Base-by-base conservation (phyloP, 1,139 yeast genomes). In the Hyphopichia wangnamkhiaoensis region DNA sequence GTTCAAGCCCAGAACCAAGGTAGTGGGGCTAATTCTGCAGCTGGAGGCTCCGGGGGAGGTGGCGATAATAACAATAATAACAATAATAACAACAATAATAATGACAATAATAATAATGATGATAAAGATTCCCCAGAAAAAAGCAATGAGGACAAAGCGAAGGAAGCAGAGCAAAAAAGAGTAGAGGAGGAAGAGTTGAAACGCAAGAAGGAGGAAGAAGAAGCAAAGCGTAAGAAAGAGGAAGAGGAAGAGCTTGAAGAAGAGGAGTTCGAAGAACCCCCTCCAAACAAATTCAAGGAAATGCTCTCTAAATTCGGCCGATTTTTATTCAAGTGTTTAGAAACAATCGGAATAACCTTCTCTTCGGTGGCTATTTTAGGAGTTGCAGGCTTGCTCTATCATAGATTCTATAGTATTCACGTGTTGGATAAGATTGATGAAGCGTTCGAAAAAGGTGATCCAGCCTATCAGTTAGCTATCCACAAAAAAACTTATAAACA, bases 291-390 rank as follows among this genome's bases (percentile, higher is more conserved):
- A 31, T 46, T 47, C 31, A 48, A 49, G 29, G 44, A 47, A 28
- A 18, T 37, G 4, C 26, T 49, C 13, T 34, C 38, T 14, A 46
- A 32, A 34, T 38, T 55, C 16, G 46, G 47, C 2, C 21, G 31
- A 3, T 65, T 79, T 21, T 32, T 68, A 3, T 53, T 72, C 52
- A 85, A 83, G 53, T 77, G 85, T 43, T 52, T 79, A 2, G 95
- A 87, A 53, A 80, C 95, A 0, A 82, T 84, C 1, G 82, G 88
- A 2, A 81, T 87, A 35, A 86, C 93, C 21, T 68, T 86, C 39
- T 80, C 89, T n/a, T 83, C 94, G 2, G 63, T 87, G 19, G 74
- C 80, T 2, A 79, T 87, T 35, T 68, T 87, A 17, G 94, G 87
- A 0, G 61, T 82, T 4, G 86, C 94, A 1, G 95, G 95, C 2